Evolutionary conservation across 2,329 filamentous ascomycete species (phyloP), one percentile per base, ranked within the genome.

Genomic region (Cladosporium sp.): DNA sequence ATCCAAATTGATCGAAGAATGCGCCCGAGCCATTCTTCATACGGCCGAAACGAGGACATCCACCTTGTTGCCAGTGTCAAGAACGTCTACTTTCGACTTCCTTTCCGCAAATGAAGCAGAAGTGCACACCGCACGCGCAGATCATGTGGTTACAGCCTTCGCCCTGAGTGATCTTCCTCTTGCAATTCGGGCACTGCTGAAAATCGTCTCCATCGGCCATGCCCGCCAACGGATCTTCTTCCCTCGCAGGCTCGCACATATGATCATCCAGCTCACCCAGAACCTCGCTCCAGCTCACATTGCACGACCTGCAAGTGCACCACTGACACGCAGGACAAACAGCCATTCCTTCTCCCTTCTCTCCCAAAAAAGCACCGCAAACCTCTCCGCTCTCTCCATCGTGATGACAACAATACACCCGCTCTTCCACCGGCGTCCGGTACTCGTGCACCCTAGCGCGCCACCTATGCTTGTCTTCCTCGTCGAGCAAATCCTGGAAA

Each of bases 121-220:
- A 54, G 29, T 57, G 32, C 3, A 56, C 53, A 3, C 49, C 39
- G 18, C 59, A 59, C 12, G 41, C 38, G 27, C 55, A 55, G 3
- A 22, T 43, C 30, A 57, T 48, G 22, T 50, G 46, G 25, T 57
- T 57, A 42, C 55, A 57, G 4, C 50, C 55, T 3, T 55, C 55
- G 8, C 33, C 25, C 16, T 43, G 46, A 6, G 20, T 18, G 13
- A 53, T 46, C 8, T 38, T 29, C 7, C 40, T 43, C 13, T 43
- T 20, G 43, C 55, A 57, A n/a, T 53, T 50, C 3, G 55, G 55
- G 27, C 55, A 57, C 18, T 49, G n/a, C 27, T 57, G 55, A 16
- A 51, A 57, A 32, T 52, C 51, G 3, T 18, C 22, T 2, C 55
- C 55, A 22, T 47, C 38, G 9, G 33, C 32, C 15, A 52, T 13